Base-by-base conservation (phyloP, 192 early-diverging fungal genomes). In the Backusella morwellensis region DNA sequence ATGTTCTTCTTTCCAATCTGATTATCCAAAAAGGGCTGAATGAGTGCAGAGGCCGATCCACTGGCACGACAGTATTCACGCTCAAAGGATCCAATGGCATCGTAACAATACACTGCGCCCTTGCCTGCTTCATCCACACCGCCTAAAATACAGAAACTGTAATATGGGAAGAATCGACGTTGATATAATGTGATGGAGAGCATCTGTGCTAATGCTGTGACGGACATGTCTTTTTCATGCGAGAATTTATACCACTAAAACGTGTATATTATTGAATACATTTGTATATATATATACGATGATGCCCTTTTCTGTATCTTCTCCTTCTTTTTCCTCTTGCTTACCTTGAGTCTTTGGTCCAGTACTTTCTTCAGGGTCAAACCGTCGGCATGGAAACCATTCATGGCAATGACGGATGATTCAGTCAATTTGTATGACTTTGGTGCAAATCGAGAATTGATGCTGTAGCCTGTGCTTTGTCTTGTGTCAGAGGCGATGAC, bases 11-110 rank as follows among this genome's bases (percentile, higher is more conserved):
- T 86, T 17, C 87, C 90, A 73, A 99, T 91, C 87, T 96, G 95
- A 83, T 95, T 97, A 80, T 99, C 98, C 81, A 99, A 85, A 81
- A 99, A 98, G 59, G 98, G 97, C 84, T 98, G 97, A 70, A 99
- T 92, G 36, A 99, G 85, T 21, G 94, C 87, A n/a, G 91, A 88
- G 23, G 93, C 96, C 67, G 95, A 96, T 7, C 98, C 98, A 79
- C 80, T 86, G 23, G 93, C 92, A 68, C 87, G 86, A 86, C 90
- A 94, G 19, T 81, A 73, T 35, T 93, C 93, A 63, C 94, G 85
- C 77, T 97, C 92, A 78, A 90, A 95, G 38, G 92, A 96, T 38
- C 98, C 98, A 19, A 99, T 88, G 6, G 97, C 91, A 78, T 99
- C 98, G 77, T 95, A 99, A 66, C 88, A 87, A 82, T 91, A 99